Evolutionary conservation across 352 stramenopile genomes (phyloP), one percentile per base, ranked within the genome.

Genomic region (Phytophthora boehmeriae): DNA sequence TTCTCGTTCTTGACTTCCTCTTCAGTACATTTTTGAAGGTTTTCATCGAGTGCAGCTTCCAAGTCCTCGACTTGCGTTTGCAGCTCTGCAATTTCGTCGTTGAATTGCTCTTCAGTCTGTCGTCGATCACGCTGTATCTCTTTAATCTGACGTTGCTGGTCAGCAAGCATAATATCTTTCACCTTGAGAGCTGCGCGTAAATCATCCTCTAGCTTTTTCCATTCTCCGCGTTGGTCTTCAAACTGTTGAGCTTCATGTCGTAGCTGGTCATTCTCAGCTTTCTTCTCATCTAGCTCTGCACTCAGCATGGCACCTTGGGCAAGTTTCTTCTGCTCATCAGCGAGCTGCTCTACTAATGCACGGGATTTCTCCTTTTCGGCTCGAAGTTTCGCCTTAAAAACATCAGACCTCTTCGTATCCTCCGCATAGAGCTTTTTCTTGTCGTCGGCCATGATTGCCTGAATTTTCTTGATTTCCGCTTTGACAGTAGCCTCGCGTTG

Each of bases 111-210:
- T 44, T 88, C 78, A 0, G 68, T 4, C 22, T 72, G 63, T 5
- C 69, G 49, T 1, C 66, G 57, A 2, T 78, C 64, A 14, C 59
- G 56, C 0, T 63, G 70, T 25, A 87, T 43, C 39, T 89, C 68
- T 9, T 72, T 54, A 0, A 88, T 72, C 53, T 89, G 83, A n/a
- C 79, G 66, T 25, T 73, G 62, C 25, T 89, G 75, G 42, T 90
- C 80, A 10, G 81, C 73, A 5, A 90, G 69, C 79, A 92, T 92
- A 0, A 89, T 74, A 23, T 92, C 76, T 46, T 90, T 90, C 4
- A 90, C 80, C 50, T 87, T 89, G 3, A 90, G 10, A 1, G 78
- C 77, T 23, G 83, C 78, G 13, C 77, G 71, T 17, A 82, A 53
- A 59, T 89, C 76, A 17, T 76, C 71, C 45, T 90, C 76, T 30